Conservation (phyloP, 176 grass and related monocot genomes). For the Musa schizocarpa region DNA sequence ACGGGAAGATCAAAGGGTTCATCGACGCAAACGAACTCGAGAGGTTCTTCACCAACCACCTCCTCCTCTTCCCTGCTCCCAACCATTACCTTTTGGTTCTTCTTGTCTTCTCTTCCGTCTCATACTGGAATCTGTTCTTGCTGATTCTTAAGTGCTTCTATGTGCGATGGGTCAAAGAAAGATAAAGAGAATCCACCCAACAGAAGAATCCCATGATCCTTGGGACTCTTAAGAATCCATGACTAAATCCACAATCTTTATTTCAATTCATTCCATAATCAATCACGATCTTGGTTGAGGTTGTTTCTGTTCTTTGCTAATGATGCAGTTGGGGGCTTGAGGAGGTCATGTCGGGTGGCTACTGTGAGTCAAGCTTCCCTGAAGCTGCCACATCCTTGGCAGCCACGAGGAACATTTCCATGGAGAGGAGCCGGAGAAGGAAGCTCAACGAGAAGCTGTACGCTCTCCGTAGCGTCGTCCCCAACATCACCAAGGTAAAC, state of each 20-base stretch:
- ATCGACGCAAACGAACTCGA: not conserved
- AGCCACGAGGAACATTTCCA: not conserved
- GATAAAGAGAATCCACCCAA: no score
- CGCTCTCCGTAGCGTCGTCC: slow-evolving; percentile 9
- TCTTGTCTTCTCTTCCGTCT: not conserved
- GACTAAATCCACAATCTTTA: not conserved
- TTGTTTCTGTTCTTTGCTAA: not conserved
- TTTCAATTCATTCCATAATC: not conserved
- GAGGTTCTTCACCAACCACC: not conserved
- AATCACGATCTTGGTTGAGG: not conserved
- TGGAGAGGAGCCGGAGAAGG: slow-evolving; percentile 10
- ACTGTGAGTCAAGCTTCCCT: not conserved
- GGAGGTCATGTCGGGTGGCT: not conserved
- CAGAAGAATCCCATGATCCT: no score
- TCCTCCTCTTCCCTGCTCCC: not conserved
- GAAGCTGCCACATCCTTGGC: not conserved
- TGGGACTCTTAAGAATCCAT: no score
- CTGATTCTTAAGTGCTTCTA: not conserved
- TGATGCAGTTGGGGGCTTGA: not conserved
- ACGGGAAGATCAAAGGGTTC: not conserved
- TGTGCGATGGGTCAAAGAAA: no score
- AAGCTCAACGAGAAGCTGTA: slow-evolving; percentile 18
- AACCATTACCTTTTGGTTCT: no score
- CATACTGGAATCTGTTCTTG: not conserved
- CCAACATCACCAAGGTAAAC: slow-evolving; percentile 16